Base-by-base conservation (phyloP, 257 asterid species). In the Solanum tarijense region DNA sequence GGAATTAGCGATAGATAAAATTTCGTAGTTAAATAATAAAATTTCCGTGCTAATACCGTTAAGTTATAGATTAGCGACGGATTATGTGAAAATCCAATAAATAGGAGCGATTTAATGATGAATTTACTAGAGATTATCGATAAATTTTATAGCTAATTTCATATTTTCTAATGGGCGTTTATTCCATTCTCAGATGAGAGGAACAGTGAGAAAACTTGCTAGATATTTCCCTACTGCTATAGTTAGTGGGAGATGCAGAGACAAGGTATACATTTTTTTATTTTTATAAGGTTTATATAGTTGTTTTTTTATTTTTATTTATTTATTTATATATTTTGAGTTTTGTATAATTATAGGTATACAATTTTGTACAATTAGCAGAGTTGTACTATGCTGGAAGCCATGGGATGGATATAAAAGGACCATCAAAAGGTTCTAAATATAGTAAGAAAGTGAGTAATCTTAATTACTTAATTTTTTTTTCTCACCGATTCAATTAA, bases 371-470 rank as follows among this genome's bases (percentile, higher is more conserved):
- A 89, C 93, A 94, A 65, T 91, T 96, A 90, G 92, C 95, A 87
- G 99, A 96, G 92, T 93, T 96, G 94, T 96, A 95, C 92, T 96
- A 96, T 86, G 99, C 99, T 83, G 99, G 99, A 84, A 96, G 99
- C 93, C 99, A 96, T 92, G 99, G 99, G 32, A 96, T 96, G 99
- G 99, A 96, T 95, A 96, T 95, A 83, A 94, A 94, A 91, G 99
- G 98, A 88, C 99, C 99, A 88, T 95, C 98, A 35, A 96, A 94
- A 91, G 96, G 95, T 88, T 93, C 96, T 90, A 93, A 93, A 90
- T 91, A 90, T 89, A 91, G 14, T 65, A 65, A 85, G 79, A 94
- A 93, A 92, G 99, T 94, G 69, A 90, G 95, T 86, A 5, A 62
- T 35, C 31, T 60, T 65, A 7, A 2, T 27, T 83, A 32, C 3